A percentile compares a stretch with the other conserved stretches of the same genome.
Evolutionary conservation across 164 flowering plant genomes (phyloP).

Genomic region (Chimonanthus praecox): DNA sequence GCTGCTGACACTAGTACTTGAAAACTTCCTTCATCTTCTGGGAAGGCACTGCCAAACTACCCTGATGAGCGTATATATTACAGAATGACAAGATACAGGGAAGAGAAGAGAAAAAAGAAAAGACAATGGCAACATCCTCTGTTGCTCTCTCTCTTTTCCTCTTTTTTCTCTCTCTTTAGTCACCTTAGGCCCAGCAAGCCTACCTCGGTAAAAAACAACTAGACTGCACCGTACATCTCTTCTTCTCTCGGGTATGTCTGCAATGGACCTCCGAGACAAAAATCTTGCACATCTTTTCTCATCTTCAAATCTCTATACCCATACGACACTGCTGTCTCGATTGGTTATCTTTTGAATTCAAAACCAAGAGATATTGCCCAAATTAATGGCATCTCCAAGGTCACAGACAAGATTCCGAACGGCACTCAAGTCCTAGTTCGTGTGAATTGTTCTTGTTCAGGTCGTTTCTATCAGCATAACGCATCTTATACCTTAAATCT

Average conservation of each 20-base stretch:
- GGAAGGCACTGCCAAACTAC: no score
- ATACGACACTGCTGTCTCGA: slow-evolving; percentile 37
- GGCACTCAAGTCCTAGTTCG: slow-evolving; percentile 53
- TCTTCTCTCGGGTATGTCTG: slow-evolving; percentile 37
- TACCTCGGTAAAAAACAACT: slow-evolving; percentile 46
- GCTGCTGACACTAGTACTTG: no score
- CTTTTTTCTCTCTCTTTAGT: slow-evolving; percentile 3
- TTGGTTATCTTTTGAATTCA: slow-evolving; percentile 38
- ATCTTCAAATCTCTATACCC: slow-evolving; percentile 49
- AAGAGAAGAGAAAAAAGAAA: no score
- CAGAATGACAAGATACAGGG: no score
- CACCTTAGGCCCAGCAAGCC: slow-evolving; percentile 34
- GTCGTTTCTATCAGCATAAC: slow-evolving; percentile 46
- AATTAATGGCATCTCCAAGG: slow-evolving; percentile 36
- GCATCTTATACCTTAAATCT: slow-evolving; percentile 29
- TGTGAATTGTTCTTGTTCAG: slow-evolving; percentile 63
- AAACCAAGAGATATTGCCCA: slow-evolving; percentile 37
- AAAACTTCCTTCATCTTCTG: no score
- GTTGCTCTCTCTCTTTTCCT: neutral
- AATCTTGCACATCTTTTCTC: slow-evolving; percentile 50
- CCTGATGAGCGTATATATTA: no score
- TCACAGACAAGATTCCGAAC: slow-evolving; percentile 19
- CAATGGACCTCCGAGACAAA: slow-evolving; percentile 22
- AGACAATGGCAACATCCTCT: no score
- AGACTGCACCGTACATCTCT: slow-evolving; percentile 28